Conservation (phyloP, 2,329 filamentous ascomycete genomes). For the Aspergillus caelatus region DNA sequence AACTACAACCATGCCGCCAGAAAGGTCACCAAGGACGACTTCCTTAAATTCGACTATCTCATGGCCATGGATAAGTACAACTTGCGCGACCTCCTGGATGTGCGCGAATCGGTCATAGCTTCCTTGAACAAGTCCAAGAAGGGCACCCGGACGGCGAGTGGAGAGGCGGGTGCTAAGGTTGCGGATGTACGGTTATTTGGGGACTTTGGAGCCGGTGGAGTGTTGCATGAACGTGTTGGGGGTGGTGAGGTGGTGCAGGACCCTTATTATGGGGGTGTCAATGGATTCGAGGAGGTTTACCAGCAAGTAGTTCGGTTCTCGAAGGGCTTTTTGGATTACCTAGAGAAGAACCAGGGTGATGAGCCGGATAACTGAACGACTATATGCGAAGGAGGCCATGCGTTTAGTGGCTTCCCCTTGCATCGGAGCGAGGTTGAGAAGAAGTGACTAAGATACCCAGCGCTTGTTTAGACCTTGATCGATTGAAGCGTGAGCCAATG, state of each 20-base stretch:
- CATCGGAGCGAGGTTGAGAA: neutral
- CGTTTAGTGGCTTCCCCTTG: neutral
- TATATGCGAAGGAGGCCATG: neutral
- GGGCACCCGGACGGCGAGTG: slow-evolving; percentile 39
- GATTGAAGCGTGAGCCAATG: neutral
- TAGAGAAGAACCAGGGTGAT: slow-evolving; percentile 39
- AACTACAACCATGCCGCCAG: slow-evolving; percentile 77
- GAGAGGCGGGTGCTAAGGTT: slow-evolving; percentile 37
- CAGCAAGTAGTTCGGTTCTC: slow-evolving; percentile 80
- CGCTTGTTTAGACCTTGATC: slow-evolving; percentile 14
- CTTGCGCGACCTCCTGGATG: slow-evolving; percentile 67
- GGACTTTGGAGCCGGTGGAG: slow-evolving; percentile 67
- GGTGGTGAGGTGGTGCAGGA: slow-evolving; percentile 74
- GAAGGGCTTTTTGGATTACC: slow-evolving; percentile 70
- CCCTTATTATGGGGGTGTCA: slow-evolving; percentile 86
- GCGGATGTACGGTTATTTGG: slow-evolving; percentile 79
- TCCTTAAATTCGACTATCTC: slow-evolving; percentile 86
- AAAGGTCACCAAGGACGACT: slow-evolving; percentile 72
- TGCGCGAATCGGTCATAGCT: slow-evolving; percentile 55
- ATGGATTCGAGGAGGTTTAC: slow-evolving; percentile 84
- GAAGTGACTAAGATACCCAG: slow-evolving; percentile 25
- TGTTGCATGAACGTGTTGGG: slow-evolving; percentile 37
- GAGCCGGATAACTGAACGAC: slow-evolving; percentile 10
- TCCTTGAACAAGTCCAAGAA: slow-evolving; percentile 49
- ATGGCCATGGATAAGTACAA: slow-evolving; percentile 93